Evolutionary conservation across 2,329 filamentous ascomycete species (phyloP).

Genomic region (Neophaeococcomyces aloes): DNA sequence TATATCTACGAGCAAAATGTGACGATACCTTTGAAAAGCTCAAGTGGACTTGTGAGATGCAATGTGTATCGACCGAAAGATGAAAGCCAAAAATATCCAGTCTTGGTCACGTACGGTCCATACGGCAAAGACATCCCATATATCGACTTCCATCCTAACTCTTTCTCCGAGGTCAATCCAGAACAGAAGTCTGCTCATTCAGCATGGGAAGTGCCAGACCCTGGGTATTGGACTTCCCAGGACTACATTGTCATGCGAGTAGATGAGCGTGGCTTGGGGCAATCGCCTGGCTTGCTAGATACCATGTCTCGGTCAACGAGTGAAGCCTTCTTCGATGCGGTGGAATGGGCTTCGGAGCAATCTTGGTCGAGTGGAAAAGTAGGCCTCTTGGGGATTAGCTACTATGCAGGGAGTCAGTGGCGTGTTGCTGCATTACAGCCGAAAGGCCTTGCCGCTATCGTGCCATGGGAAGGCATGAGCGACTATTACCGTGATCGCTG

Average conservation of each 20-base stretch:
- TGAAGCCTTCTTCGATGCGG: slow-evolving; percentile 42
- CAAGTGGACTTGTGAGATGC: slow-evolving; percentile 35
- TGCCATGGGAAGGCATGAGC: slow-evolving; percentile 48
- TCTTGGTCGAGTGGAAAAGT: slow-evolving; percentile 43
- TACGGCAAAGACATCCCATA: slow-evolving; percentile 66
- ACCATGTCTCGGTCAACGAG: slow-evolving; percentile 45
- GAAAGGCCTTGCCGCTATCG: slow-evolving; percentile 41
- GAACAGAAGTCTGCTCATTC: slow-evolving; percentile 45
- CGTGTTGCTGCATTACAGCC: slow-evolving; percentile 43
- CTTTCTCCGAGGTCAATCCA: slow-evolving; percentile 44
- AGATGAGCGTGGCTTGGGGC: slow-evolving; percentile 43
- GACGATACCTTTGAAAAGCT: slow-evolving; percentile 33
- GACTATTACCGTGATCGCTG: slow-evolving; percentile 49
- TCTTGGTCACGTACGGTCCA: slow-evolving; percentile 60
- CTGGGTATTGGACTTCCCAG: slow-evolving; percentile 44
- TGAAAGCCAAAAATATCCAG: slow-evolving; percentile 40
- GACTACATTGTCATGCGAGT: slow-evolving; percentile 47
- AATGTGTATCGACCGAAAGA: slow-evolving; percentile 43
- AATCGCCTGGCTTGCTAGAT: slow-evolving; percentile 42
- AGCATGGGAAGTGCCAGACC: slow-evolving; percentile 51
- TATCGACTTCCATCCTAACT: slow-evolving; percentile 40
- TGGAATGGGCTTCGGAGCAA: slow-evolving; percentile 43
- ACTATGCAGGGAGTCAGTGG: slow-evolving; percentile 47
- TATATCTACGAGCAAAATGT: slow-evolving; percentile 45
- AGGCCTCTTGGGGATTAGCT: slow-evolving; percentile 41